Conservation (phyloP, 192 early-diverging fungal species). For the Backusella macrospora region DNA sequence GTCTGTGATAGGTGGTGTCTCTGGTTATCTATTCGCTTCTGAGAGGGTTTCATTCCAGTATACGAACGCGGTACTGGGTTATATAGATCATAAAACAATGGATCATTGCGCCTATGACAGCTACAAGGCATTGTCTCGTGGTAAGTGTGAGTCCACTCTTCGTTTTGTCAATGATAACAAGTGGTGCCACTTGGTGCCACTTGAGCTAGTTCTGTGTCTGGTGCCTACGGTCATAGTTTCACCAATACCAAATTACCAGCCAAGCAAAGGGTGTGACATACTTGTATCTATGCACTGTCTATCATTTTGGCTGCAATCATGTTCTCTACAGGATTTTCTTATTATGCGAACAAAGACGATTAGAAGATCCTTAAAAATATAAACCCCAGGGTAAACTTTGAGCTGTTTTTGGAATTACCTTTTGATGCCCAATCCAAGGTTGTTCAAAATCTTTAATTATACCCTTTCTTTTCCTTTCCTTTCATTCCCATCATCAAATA, state of each 20-base stretch:
- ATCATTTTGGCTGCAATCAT: neutral
- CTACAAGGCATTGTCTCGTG: neutral
- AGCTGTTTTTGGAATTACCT: neutral
- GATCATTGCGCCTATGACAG: neutral
- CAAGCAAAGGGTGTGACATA: neutral
- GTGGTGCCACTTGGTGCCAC: neutral
- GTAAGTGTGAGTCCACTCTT: neutral
- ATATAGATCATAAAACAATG: constrained; percentile 3
- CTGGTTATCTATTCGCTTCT: neutral
- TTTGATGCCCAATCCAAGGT: neutral
- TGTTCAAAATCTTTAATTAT: neutral
- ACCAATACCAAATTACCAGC: neutral
- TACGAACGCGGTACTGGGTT: neutral
- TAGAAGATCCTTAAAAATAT: neutral
- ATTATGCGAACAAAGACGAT: neutral
- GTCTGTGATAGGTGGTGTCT: neutral
- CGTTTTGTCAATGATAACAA: neutral
- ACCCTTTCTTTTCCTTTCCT: neutral
- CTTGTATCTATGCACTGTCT: neutral
- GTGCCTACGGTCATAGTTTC: neutral
- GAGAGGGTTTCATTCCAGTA: neutral
- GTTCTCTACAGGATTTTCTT: neutral
- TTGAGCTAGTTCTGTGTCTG: neutral
- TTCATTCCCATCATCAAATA: neutral
- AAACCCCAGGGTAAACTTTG: neutral